Percentiles rank a stretch among this genome's conserved stretches.
Evolutionary conservation across 768 basidiomycete genomes (phyloP).

Genomic region (Pisolithus sp.): DNA sequence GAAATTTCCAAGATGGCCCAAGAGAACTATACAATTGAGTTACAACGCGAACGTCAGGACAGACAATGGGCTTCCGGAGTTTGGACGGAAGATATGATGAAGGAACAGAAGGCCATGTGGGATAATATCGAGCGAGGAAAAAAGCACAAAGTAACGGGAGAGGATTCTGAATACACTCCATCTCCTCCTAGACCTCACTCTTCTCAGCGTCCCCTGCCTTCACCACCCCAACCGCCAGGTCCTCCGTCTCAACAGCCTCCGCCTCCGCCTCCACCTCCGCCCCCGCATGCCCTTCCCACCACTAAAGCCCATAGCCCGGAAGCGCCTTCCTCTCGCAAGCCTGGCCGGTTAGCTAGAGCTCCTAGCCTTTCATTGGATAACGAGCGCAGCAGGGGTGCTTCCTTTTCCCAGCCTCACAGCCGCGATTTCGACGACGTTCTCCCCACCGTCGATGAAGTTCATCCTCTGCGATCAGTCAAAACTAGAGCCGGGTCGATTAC

Average conservation of each 20-base stretch:
- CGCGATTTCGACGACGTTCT: constrained; percentile 17
- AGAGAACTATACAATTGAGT: constrained; percentile 38
- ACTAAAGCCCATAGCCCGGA: constrained; percentile 5
- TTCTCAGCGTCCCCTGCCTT: not conserved
- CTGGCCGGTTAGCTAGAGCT: constrained; percentile 13
- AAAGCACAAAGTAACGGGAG: constrained; percentile 15
- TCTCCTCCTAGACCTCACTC: constrained; percentile 7
- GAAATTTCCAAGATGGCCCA: constrained; percentile 40
- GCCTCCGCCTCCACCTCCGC: not conserved
- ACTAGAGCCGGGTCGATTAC: constrained; percentile 22
- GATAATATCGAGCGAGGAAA: constrained; percentile 40
- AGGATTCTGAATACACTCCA: not conserved
- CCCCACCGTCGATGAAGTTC: constrained; percentile 15
- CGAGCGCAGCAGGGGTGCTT: constrained; percentile 17
- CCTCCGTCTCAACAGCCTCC: not conserved
- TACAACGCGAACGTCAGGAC: constrained; percentile 45
- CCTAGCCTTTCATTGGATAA: constrained; percentile 14
- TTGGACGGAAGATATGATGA: constrained; percentile 30
- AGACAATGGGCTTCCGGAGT: constrained; percentile 42
- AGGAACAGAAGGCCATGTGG: constrained; percentile 40
- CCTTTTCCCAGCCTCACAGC: constrained; percentile 12
- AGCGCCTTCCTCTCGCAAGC: constrained; percentile 7
- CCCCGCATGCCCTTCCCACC: constrained; percentile 1
- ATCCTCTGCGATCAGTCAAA: constrained; percentile 13
- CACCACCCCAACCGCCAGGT: not conserved